phyloP scores from a whole-genome alignment of 345 rosid genomes.

The Bruguiera gymnorhiza region DNA sequence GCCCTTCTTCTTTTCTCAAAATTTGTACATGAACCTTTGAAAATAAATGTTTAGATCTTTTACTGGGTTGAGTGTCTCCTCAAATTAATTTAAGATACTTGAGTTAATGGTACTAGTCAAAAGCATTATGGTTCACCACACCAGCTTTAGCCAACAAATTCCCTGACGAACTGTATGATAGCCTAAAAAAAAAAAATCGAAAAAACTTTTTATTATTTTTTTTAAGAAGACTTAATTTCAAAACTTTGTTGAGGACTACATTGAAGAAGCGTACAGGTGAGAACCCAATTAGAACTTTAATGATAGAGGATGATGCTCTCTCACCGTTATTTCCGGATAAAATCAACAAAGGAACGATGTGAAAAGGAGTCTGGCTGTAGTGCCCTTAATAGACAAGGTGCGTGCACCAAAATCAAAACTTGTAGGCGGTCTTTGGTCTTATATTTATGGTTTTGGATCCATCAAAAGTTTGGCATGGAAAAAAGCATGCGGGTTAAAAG shows the following conservation, averaged over 20 bases:
- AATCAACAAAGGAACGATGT: conserved; percentile 19
- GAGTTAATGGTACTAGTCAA: too few species aligned
- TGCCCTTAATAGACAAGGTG: conserved; percentile 48
- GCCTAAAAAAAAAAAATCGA: too few species aligned
- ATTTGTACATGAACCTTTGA: too few species aligned
- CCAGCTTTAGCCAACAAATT: too few species aligned
- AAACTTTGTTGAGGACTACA: conserved; percentile 12
- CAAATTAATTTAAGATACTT: too few species aligned
- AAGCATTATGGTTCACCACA: too few species aligned
- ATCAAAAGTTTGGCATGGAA: conserved; percentile 11
- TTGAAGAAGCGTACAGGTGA: not conserved
- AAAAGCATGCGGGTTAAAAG: conserved; percentile 21
- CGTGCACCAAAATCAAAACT: conserved; percentile 30
- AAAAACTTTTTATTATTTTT: too few species aligned
- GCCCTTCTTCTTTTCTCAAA: too few species aligned
- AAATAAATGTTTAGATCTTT: too few species aligned
- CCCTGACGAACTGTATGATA: too few species aligned
- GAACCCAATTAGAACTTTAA: not conserved
- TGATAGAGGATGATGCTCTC: not conserved
- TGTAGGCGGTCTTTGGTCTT: conserved; percentile 23
- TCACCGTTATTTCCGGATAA: not conserved
- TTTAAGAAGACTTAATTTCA: not conserved
- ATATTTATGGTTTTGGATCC: conserved; percentile 15
- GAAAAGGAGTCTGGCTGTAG: conserved; percentile 34
- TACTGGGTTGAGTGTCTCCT: too few species aligned